These are phyloP conservation scores for Vickermania spadyakhi DNA, from an alignment of 208 protist genomes.

Conservation along the genomic window DNA sequence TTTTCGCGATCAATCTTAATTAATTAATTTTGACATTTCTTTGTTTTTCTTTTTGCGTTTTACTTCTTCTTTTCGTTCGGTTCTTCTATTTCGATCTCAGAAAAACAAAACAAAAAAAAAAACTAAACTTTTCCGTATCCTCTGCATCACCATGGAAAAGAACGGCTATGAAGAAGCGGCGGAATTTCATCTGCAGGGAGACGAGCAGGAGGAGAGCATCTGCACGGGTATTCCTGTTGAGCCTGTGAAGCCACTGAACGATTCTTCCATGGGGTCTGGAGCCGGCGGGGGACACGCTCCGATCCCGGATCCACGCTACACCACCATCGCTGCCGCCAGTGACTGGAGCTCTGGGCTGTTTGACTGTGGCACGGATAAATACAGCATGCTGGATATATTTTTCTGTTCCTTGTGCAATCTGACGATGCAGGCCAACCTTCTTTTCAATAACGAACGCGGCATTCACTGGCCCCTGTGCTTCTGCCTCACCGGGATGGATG, in stretches of 20 bases:
- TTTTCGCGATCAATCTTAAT: too few relatives aligned
- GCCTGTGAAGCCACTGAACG: background rate
- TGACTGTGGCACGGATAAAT: slow-evolving; percentile 8
- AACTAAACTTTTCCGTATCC: too few relatives aligned
- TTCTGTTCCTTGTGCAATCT: slow-evolving; percentile 18
- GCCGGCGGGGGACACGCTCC: too few relatives aligned
- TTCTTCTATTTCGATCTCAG: too few relatives aligned
- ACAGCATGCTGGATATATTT: slow-evolving; percentile 7
- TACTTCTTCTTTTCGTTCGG: too few relatives aligned
- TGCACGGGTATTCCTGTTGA: background rate
- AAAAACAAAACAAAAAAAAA: too few relatives aligned
- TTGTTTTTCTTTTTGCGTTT: too few relatives aligned
- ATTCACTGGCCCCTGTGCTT: slow-evolving; percentile 10
- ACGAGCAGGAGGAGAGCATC: background rate
- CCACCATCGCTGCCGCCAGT: background rate
- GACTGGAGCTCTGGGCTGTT: slow-evolving; percentile 13
- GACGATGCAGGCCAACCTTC: slow-evolving; percentile 10
- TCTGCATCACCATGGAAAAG: background rate
- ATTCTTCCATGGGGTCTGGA: too few relatives aligned
- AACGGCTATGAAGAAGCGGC: background rate
- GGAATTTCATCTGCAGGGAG: background rate
- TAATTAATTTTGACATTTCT: too few relatives aligned
- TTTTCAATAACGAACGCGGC: slow-evolving; percentile 9
- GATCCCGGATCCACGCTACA: background rate
- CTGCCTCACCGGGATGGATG: slow-evolving; percentile 14